Evolutionary conservation across 257 asterid genomes (phyloP), one percentile per base, ranked within the genome.

Genomic region (Salvia rosmarinus): DNA sequence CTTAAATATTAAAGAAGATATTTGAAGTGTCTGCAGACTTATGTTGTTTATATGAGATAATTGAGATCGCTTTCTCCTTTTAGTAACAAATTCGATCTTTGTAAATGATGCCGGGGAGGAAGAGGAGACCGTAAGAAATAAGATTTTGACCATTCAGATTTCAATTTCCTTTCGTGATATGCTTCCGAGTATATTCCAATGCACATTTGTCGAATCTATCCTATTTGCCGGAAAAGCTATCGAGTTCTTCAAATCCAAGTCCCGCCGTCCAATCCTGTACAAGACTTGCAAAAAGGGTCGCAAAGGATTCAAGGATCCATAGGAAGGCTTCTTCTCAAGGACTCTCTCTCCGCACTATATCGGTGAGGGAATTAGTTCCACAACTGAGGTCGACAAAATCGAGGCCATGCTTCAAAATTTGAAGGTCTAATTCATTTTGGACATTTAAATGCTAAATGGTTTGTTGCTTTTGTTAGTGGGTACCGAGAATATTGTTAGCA

Each of bases 151-250:
- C 14, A 57, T 57, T 64, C 30, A 39, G 49, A 50, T 68, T 14
- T 59, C 4, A 47, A 46, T 54, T 63, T 25, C 54, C 60, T 74
- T 76, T 80, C 92, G 91, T 98, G 99, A 92, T 74, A 91, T 90
- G 99, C 90, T 91, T 82, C 99, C 30, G n/a, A 95, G 73, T 89
- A 95, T 82, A 87, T 91, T 21, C 30, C 97, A 11, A 77, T 88
- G 94, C 79, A 83, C 28, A 73, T n/a, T 88, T 68, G 98, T 30
- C n/a, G 97, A 95, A 80, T 89, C 99, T 14, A 76, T 95, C 70
- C 87, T 88, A 57, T 95, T 95, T 84, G n/a, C n/a, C 89, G 99
- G 99, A 72, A 95, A 95, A 87, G 99, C 99, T 74, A 75, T 95
- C 73, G 97, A 80, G 89, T 91, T 82, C 98, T 95, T 79, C 90